Conservation (phyloP, 805 yeast genomes). For the Starmerella sirachaensis region DNA sequence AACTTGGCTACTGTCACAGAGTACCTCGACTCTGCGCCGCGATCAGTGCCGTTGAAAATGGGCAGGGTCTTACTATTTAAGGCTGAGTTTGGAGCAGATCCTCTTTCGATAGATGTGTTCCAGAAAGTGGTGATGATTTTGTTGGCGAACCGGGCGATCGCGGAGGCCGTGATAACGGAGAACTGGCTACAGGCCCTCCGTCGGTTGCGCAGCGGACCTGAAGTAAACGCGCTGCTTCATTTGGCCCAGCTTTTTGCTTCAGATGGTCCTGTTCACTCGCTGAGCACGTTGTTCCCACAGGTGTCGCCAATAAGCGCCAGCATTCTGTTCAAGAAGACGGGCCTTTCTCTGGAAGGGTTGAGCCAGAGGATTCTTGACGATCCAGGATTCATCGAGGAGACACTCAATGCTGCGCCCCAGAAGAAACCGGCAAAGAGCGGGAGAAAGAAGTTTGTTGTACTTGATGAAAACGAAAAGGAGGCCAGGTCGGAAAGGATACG, state of each 20-base stretch:
- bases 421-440: neutral
- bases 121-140: constrained; percentile 33
- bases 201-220: neutral
- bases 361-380: constrained; percentile 53
- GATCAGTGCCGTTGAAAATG: constrained; percentile 16
- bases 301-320: constrained; percentile 38
- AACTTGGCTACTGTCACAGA: constrained; percentile 12
- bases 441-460: constrained; percentile 24
- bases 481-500: constrained; percentile 12
- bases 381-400: constrained; percentile 34
- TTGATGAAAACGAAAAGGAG: constrained; percentile 20
- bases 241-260: constrained; percentile 1
- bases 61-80: constrained; percentile 11
- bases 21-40: constrained; percentile 12
- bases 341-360: constrained; percentile 40
- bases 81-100: constrained; percentile 12
- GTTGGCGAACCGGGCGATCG: constrained; percentile 5
- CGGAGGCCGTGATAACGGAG: constrained; percentile 6
- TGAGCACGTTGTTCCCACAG: constrained; percentile 46
- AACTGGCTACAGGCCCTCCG: constrained; percentile 3
- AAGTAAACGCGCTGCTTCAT: constrained; percentile 1
- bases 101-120: constrained; percentile 27
- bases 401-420: constrained; percentile 23
- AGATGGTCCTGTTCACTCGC: constrained; percentile 7
- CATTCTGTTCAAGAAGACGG: constrained; percentile 36